Evolutionary conservation across 1,284 basidiomycete genomes (phyloP).

Genomic region (Irpex rosettiformis): DNA sequence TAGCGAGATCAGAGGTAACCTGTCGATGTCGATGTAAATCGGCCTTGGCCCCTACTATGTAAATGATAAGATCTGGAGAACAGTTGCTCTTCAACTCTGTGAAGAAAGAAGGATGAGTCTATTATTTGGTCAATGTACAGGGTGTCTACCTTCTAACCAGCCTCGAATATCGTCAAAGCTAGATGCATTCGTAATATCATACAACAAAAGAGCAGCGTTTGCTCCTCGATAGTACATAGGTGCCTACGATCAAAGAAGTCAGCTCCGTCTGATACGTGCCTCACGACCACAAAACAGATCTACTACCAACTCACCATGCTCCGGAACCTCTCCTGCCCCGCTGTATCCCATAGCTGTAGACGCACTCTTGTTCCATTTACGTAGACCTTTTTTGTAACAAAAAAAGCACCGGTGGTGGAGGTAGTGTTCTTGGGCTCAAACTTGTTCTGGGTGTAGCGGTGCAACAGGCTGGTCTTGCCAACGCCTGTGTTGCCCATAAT

Average conservation of each 20-base stretch:
- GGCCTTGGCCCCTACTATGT: constrained; percentile 89
- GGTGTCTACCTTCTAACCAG: constrained; percentile 81
- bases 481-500: constrained; percentile 96
- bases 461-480: constrained; percentile 92
- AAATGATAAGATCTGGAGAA: constrained; percentile 79
- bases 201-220: constrained; percentile 93
- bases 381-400: constrained; percentile 92
- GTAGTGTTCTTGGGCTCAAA: constrained; percentile 86
- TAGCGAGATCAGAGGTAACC: constrained; percentile 77
- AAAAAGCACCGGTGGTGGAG: constrained; percentile 93
- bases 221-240: constrained; percentile 99
- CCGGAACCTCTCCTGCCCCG: constrained; percentile 95
- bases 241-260: constrained; percentile 48
- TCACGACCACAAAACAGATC: constrained; percentile 6
- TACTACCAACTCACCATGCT: constrained; percentile 67
- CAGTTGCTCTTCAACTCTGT: constrained; percentile 89
- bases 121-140: constrained; percentile 6
- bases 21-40: constrained; percentile 71
- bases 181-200: constrained; percentile 92
- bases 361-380: constrained; percentile 88
- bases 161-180: constrained; percentile 90
- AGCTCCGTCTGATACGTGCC: constrained; percentile 13
- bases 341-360: constrained; percentile 91
- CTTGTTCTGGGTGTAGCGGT: constrained; percentile 89
- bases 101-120: neutral